These are phyloP conservation scores for Tetrapyrgos nigripes DNA, from an alignment of 1,284 basidiomycete genomes.

Conservation along the genomic window DNA sequence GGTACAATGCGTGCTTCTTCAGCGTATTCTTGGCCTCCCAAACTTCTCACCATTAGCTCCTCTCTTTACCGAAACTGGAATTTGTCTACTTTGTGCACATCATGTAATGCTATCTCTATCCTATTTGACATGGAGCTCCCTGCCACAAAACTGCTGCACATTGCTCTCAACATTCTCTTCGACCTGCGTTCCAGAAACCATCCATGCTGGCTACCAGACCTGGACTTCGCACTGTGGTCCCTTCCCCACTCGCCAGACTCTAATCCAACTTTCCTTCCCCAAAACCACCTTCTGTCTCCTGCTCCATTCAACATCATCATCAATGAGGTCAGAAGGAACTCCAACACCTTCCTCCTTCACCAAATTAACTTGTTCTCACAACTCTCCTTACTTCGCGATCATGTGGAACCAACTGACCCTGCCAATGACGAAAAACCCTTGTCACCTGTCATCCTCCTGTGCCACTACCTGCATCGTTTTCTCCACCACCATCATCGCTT, in stretches of 20 bases:
- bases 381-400: neutral
- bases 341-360: neutral
- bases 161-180: neutral
- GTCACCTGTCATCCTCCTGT: neutral
- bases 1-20: conserved; percentile 25
- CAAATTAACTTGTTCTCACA: neutral
- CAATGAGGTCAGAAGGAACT: neutral
- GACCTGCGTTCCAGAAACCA: neutral
- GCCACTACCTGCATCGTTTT: neutral
- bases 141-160: neutral
- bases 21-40: conserved; percentile 26
- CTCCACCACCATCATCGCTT: neutral
- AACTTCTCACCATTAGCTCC: conserved; percentile 12
- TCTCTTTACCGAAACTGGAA: conserved; percentile 32
- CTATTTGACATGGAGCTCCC: neutral
- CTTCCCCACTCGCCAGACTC: neutral
- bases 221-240: conserved; percentile 1
- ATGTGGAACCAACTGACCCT: neutral
- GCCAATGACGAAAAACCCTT: neutral
- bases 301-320: neutral
- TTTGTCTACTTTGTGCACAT: conserved; percentile 21
- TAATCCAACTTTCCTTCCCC: neutral
- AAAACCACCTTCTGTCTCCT: neutral
- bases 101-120: conserved; percentile 15
- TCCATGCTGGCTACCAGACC: conserved; percentile 2